These are phyloP conservation scores for Nakazawaea peltata DNA, from an alignment of 805 yeast genomes.

Conservation along the genomic window DNA sequence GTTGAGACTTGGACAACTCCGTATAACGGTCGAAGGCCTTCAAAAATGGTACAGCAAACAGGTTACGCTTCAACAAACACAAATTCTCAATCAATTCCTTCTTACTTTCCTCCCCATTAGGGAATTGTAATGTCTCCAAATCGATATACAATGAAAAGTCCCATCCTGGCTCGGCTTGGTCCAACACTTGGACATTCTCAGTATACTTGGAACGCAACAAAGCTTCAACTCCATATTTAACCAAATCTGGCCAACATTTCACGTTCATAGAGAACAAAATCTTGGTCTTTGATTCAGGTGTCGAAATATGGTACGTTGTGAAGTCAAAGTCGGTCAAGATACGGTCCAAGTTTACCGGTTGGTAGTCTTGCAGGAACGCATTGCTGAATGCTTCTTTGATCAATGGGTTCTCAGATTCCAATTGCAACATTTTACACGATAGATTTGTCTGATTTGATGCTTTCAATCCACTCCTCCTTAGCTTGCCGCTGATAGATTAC, in stretches of 20 bases:
- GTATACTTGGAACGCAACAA: conserved; percentile 46
- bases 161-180: conserved; percentile 61
- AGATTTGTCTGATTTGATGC: neutral
- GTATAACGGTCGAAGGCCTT: conserved; percentile 78
- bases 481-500: too few species aligned
- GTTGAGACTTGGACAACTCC: conserved; percentile 39
- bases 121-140: conserved; percentile 31
- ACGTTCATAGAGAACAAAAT: conserved; percentile 63
- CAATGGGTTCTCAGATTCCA: conserved; percentile 78
- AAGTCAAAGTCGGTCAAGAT: conserved; percentile 92
- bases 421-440: conserved; percentile 57
- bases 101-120: conserved; percentile 36
- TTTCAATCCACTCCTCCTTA: too few species aligned
- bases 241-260: conserved; percentile 71
- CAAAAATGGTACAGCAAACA: conserved; percentile 90
- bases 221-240: conserved; percentile 53
- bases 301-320: conserved; percentile 88
- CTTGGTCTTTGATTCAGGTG: conserved; percentile 65
- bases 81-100: conserved; percentile 51
- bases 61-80: conserved; percentile 73
- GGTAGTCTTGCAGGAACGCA: conserved; percentile 43
- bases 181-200: conserved; percentile 27
- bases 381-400: conserved; percentile 75
- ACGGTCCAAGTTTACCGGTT: conserved; percentile 61
- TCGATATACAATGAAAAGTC: conserved; percentile 72